A percentile compares a stretch with the other conserved stretches of the same genome.
These are phyloP conservation scores for Pilaira anomala DNA, from an alignment of 192 early-diverging fungal genomes.

Conservation along the genomic window DNA sequence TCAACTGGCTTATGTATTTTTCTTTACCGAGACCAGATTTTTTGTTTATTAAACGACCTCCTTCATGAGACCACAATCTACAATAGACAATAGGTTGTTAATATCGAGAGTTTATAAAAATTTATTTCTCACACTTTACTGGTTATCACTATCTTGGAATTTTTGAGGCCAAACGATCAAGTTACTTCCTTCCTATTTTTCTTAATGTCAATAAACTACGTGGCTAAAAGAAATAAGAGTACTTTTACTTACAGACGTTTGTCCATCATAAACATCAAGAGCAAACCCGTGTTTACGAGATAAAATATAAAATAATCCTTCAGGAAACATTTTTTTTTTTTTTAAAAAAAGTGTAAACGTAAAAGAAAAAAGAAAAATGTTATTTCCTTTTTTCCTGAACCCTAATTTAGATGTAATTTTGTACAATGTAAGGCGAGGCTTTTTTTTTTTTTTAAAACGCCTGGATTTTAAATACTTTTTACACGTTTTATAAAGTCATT, in stretches of 20 bases:
- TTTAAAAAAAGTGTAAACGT: background rate
- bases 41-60: conserved; percentile 33
- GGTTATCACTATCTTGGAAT: conserved; percentile 39
- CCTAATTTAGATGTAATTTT: background rate
- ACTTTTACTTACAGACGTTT: conserved; percentile 24
- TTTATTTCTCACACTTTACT: conserved; percentile 31
- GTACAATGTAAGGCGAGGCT: background rate
- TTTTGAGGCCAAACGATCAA: conserved; percentile 41
- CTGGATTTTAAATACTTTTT: too few relatives aligned
- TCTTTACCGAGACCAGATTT: conserved; percentile 36
- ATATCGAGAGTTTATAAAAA: too few relatives aligned
- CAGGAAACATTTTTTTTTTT: conserved; percentile 7
- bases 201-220: background rate
- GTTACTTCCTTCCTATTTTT: conserved; percentile 24
- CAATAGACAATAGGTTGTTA: background rate
- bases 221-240: background rate
- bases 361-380: conserved; percentile 6
- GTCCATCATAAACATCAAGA: conserved; percentile 36
- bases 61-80: conserved; percentile 34
- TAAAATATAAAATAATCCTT: conserved; percentile 33
- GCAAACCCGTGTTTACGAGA: conserved; percentile 37
- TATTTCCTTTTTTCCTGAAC: background rate
- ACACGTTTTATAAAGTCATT: too few relatives aligned
- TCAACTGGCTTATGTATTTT: too few relatives aligned
- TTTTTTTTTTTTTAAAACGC: too few relatives aligned